phyloP scores from a whole-genome alignment of 768 basidiomycete genomes.

The Lactarius psammicola region DNA sequence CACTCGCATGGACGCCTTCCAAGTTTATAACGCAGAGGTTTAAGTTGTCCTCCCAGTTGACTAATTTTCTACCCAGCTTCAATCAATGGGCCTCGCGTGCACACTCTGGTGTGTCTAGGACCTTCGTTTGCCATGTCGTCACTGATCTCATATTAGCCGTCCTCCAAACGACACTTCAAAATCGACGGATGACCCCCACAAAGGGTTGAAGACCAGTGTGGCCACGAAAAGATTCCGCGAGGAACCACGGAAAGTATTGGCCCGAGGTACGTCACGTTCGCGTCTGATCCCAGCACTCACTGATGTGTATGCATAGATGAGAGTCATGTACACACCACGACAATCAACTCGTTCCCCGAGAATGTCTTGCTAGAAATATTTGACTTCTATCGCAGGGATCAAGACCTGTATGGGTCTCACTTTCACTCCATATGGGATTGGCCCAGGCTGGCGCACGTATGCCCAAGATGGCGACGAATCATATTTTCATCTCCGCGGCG shows the following conservation, averaged over 20 bases:
- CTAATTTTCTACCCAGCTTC: neutral
- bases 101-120: neutral
- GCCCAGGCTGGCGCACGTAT: slow-evolving; percentile 6
- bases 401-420: neutral
- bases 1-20: too few species aligned
- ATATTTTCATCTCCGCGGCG: slow-evolving; percentile 7
- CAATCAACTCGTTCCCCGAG: slow-evolving; percentile 10
- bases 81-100: neutral
- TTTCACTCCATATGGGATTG: neutral
- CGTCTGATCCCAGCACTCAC: neutral
- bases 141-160: neutral
- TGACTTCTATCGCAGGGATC: neutral
- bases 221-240: neutral
- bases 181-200: neutral
- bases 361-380: slow-evolving; percentile 16
- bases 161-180: neutral
- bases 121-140: neutral
- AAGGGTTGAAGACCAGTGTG: neutral
- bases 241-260: neutral
- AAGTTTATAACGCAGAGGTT: too few species aligned
- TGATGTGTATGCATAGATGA: neutral
- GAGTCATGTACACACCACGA: neutral
- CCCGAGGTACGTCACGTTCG: neutral
- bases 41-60: neutral
- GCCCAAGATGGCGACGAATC: slow-evolving; percentile 7